Base-by-base conservation (phyloP, 805 yeast genomes). In the Candida verbasci region DNA sequence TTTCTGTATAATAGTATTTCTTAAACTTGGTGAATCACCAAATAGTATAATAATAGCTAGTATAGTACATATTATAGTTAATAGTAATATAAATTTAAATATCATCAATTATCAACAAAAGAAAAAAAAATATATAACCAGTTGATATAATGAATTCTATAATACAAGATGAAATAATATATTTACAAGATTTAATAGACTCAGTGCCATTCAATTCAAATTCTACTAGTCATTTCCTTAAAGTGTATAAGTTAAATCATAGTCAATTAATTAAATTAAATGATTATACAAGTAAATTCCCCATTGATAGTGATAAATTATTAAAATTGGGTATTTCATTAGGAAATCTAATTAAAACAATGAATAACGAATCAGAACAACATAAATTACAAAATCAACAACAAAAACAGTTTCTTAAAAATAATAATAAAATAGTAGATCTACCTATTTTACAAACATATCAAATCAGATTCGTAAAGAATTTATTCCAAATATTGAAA, bases 11-110 rank as follows among this genome's bases (percentile, higher is more conserved):
- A 48, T 34, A 0, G 76, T 61, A 25, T 59, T 58, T 30, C 69
- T 45, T 21, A 56, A 52, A 4, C 50, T 44, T 2, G 80, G 80
- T 17, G 69, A 56, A 44, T 74, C 75, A 0, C 80, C 80, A 46
- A 75, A 71, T 9, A 75, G 49, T 5, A 67, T 44, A 0, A 70
- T 34, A n/a, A 54, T 42, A 7, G 63, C 42, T 4, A 58, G 22
- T 9, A 41, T 20, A 3, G 46, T 31, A 10, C 44, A 43, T 17
- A 45, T 15, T 11, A 42, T 17, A 15, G 40, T 28, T 9, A 37
- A 1, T 8, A 29, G 39, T 22, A 39, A 17, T 26, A 39, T 23
- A 12, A 31, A 6, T 28, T 24, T 30, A 17, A 39, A 39, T n/a
- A 30, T 16, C 42, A 39, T 39, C 3, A 3, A 21, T 12, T 6